phyloP scores from a whole-genome alignment of 2,329 filamentous ascomycete species.

The Colletotrichum liaoningense region DNA sequence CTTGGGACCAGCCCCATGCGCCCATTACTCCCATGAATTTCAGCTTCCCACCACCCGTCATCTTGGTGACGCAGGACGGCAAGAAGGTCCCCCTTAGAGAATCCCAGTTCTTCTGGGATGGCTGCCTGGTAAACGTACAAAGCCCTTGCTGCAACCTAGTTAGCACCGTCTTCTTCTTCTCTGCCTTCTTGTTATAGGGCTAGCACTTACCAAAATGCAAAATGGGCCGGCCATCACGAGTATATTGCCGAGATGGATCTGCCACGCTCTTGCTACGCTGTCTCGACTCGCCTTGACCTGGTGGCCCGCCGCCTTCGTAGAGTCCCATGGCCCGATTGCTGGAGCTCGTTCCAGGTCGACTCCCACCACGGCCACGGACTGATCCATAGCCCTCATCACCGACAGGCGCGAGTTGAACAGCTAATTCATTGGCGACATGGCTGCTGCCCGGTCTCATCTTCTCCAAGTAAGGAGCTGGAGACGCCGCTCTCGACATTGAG shows the following conservation, averaged over 20 bases:
- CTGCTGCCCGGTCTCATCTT: slow-evolving; percentile 63
- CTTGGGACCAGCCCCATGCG: slow-evolving; percentile 73
- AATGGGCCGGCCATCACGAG: slow-evolving; percentile 86
- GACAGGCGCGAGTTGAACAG: slow-evolving; percentile 73
- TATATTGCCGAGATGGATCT: slow-evolving; percentile 84
- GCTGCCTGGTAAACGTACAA: slow-evolving; percentile 95
- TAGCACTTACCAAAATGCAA: slow-evolving; percentile 88
- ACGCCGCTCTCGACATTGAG: slow-evolving; percentile 57
- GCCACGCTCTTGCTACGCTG: slow-evolving; percentile 86
- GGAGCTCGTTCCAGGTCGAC: slow-evolving; percentile 59
- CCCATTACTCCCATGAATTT: slow-evolving; percentile 78
- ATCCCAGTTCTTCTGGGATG: slow-evolving; percentile 94
- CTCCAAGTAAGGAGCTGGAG: slow-evolving; percentile 61
- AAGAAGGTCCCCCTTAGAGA: slow-evolving; percentile 90
- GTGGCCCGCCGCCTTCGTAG: slow-evolving; percentile 61
- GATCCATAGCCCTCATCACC: slow-evolving; percentile 70
- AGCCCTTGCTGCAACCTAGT: slow-evolving; percentile 76
- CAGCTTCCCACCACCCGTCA: slow-evolving; percentile 99
- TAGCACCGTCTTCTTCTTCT: slow-evolving; percentile 32
- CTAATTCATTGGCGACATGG: slow-evolving; percentile 68
- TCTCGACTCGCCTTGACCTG: slow-evolving; percentile 53
- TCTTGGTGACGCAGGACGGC: slow-evolving; percentile 92
- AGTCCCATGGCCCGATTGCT: slow-evolving; percentile 64
- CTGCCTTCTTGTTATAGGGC: not conserved
- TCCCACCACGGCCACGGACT: slow-evolving; percentile 62